phyloP scores from a whole-genome alignment of 371 early-diverging fungal species.

The Mortierella sp. region DNA sequence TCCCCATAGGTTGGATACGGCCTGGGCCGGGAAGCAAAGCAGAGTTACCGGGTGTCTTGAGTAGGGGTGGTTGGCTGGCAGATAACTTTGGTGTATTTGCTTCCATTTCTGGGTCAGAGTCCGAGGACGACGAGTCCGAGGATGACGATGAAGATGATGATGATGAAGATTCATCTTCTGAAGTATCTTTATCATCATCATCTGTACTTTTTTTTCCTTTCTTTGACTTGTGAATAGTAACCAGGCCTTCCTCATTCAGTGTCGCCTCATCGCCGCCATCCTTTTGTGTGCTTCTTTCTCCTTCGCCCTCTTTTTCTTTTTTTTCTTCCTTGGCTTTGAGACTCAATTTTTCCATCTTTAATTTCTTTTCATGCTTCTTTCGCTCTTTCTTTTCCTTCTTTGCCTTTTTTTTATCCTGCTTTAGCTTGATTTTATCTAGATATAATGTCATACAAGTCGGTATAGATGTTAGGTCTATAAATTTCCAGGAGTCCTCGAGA shows the following conservation, averaged over 20 bases:
- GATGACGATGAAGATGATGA: constrained; percentile 49
- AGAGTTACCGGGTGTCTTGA: constrained; percentile 32
- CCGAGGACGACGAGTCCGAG: constrained; percentile 30
- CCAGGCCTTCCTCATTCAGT: constrained; percentile 24
- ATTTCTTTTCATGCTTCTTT: constrained; percentile 45
- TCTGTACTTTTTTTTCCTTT: constrained; percentile 29
- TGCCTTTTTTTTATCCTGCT: constrained; percentile 47
- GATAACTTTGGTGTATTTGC: constrained; percentile 26
- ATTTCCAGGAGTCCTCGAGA: not conserved
- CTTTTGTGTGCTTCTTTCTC: not conserved
- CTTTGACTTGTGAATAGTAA: constrained; percentile 31
- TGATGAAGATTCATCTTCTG: constrained; percentile 27
- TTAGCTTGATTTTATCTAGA: constrained; percentile 42
- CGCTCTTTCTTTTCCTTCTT: constrained; percentile 54
- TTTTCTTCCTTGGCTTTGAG: constrained; percentile 14
- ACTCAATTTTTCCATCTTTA: constrained; percentile 28
- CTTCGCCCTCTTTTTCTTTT: constrained; percentile 14
- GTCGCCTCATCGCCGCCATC: constrained; percentile 3
- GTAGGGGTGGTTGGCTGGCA: constrained; percentile 15
- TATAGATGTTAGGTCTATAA: not conserved
- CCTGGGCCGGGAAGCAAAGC: constrained; percentile 50
- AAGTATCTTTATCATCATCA: constrained; percentile 1
- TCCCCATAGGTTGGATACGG: constrained; percentile 57
- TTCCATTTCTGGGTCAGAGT: constrained; percentile 41
- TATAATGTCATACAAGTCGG: not conserved